These are phyloP conservation scores for Penicillium egyptiacum DNA, from an alignment of 495 filamentous ascomycete genomes.

Conservation along the genomic window DNA sequence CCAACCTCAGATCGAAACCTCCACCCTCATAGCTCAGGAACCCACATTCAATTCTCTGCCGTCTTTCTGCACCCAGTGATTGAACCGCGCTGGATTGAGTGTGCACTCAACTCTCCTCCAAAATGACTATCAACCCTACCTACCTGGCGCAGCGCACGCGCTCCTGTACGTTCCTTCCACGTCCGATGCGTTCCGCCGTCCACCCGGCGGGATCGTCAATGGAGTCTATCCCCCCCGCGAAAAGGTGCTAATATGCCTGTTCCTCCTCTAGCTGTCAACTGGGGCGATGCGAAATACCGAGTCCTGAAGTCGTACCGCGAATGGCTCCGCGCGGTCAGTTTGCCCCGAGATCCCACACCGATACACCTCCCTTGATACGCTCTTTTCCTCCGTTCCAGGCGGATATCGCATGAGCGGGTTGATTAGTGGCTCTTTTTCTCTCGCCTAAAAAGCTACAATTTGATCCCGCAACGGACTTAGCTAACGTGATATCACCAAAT, in stretches of 20 bases:
- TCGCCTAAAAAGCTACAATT: not conserved
- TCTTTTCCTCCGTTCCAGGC: not conserved
- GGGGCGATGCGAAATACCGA: constrained; percentile 76
- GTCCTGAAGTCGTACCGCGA: constrained; percentile 85
- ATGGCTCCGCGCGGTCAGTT: constrained; percentile 89
- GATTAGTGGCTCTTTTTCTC: not conserved
- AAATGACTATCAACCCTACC: constrained; percentile 85
- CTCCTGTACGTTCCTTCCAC: constrained; percentile 66
- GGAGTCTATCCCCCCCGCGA: constrained; percentile 5
- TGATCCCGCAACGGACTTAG: not conserved
- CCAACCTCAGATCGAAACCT: constrained; percentile 31
- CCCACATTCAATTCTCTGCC: constrained; percentile 20
- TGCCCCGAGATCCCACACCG: constrained; percentile 11
- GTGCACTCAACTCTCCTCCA: constrained; percentile 19
- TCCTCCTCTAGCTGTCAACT: constrained; percentile 68
- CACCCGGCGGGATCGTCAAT: constrained; percentile 17
- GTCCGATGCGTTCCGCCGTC: constrained; percentile 25
- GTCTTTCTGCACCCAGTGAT: constrained; percentile 22
- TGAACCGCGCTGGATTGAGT: constrained; percentile 25
- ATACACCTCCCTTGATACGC: constrained; percentile 14
- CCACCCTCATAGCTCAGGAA: constrained; percentile 32
- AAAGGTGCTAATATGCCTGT: not conserved
- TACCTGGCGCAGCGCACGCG: constrained; percentile 87
- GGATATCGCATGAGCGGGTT: not conserved
- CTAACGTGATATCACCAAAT: constrained; percentile 24